Evolutionary conservation across 257 asterid species (phyloP), one percentile per base, ranked within the genome.

Genomic region (Ligustrum vulgare): DNA sequence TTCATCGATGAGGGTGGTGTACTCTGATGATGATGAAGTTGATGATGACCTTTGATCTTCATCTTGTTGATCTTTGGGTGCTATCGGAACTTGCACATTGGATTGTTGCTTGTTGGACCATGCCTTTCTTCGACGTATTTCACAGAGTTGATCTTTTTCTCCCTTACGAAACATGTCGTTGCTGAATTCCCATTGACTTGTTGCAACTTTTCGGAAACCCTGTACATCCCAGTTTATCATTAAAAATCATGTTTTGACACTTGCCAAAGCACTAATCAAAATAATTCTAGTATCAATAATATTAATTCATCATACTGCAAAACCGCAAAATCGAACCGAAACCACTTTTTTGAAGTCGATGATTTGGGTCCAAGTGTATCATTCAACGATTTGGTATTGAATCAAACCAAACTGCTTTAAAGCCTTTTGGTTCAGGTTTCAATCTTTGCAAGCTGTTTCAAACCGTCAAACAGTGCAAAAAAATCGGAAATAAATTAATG

Each of bases 121-220:
- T 45, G 98, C 88, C 82, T 89, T 90, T 68, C 91, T 86, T 3
- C 97, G 83, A 18, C 91, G 98, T n/a, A 94, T 94, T 23, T 87
- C 87, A 10, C 91, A 85, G 0, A 94, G 87, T 34, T 77, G 77
- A 49, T 87, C 93, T 22, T 78, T 86, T 66, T 86, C 84, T 0
- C 97, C 98, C 76, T 80, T 89, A 23, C 83, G 86, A 71, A 94
- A 94, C 92, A 68, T 92, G 63, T 89, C 89, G 67, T 92, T 90
- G 79, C 93, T 82, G 72, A 94, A 94, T 58, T 94, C 98, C 98
- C 98, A 94, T 8, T 95, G 83, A 43, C 65, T 86, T 0, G 97
- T 87, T 25, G 97, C 91, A n/a, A 88, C 75, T 82, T 94, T 94
- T 2, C 88, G 97, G 31, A 94, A 94, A 69, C 98, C 98, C 98